Base-by-base conservation (phyloP, 805 yeast genomes). In the Blastobotrys peoriensis region DNA sequence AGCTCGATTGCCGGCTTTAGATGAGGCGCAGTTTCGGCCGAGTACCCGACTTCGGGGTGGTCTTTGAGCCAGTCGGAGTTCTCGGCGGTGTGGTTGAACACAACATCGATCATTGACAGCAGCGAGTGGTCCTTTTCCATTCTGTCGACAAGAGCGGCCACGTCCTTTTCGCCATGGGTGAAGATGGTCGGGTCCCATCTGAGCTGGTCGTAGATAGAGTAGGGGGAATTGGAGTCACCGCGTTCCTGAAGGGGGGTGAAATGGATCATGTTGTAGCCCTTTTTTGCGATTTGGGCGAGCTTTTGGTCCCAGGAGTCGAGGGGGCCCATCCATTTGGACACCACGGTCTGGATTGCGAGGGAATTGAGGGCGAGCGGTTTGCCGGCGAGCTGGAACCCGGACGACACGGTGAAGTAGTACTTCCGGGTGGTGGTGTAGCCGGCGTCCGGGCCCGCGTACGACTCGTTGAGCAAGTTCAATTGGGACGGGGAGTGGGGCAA, bases 201-300 rank as follows among this genome's bases (percentile, higher is more conserved):
- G 48, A 87, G 72, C 64, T 93, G 98, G 61, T 91, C 96, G 55
- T 67, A 81, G 43, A 91, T 86, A 3, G 96, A 86, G 60, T 89
- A 91, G 0, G 98, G 98, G 4, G 97, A 89, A 62, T 89, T 76
- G 1, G 96, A 85, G 49, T 74, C 83, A 27, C 98, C 98, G 45
- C 98, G 73, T 51, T 80, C 67, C 64, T 91, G 96, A 54, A 91
- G 70, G 0, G 98, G 98, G 4, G 97, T 89, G 62, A 91, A 91
- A 68, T 91, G 98, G 36, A 93, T 70, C 96, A 91, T 86, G 63
- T 93, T 93, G 68, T 91, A 91, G 17, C 93, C 89, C 63, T 93
- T 93, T 5, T 65, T 60, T 13, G 81, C 65, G 37, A 91, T 74
- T 38, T 75, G 74, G 1, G 62, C 60, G 47, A 91, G 84, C 45